Evolutionary conservation across 495 filamentous ascomycete genomes (phyloP).

Genomic region (Monascus purpureus): DNA sequence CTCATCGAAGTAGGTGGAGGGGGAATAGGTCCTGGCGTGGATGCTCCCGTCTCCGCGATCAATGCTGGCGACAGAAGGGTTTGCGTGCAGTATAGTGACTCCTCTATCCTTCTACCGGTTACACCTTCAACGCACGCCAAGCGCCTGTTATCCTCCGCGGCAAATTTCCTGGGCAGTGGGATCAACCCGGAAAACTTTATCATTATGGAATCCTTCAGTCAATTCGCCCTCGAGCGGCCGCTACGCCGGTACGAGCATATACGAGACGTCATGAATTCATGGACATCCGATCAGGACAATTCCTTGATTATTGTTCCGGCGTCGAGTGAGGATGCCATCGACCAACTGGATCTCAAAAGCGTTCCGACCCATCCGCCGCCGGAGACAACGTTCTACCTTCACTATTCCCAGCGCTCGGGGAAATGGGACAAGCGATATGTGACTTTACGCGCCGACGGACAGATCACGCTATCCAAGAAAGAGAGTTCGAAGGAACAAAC

Average conservation of each 20-base stretch:
- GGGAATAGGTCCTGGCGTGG: conserved; percentile 47
- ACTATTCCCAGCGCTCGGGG: conserved; percentile 65
- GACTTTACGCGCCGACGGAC: conserved; percentile 58
- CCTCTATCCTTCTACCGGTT: conserved; percentile 49
- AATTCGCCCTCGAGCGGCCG: conserved; percentile 69
- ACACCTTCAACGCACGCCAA: conserved; percentile 56
- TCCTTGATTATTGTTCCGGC: conserved; percentile 45
- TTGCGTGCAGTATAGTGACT: conserved; percentile 50
- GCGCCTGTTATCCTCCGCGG: conserved; percentile 52
- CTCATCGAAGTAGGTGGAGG: conserved; percentile 25
- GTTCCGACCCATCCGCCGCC: conserved; percentile 45
- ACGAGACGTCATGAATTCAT: conserved; percentile 82
- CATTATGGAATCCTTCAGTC: conserved; percentile 59
- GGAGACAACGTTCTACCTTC: conserved; percentile 52
- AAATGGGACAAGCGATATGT: conserved; percentile 82
- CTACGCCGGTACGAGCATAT: conserved; percentile 79
- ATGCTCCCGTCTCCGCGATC: conserved; percentile 73
- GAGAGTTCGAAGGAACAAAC: conserved; percentile 36
- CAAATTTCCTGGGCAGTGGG: conserved; percentile 35
- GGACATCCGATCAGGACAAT: conserved; percentile 68
- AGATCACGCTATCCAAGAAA: conserved; percentile 64
- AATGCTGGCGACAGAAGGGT: conserved; percentile 69
- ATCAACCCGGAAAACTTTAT: conserved; percentile 49
- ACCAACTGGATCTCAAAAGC: conserved; percentile 33
- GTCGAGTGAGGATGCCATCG: conserved; percentile 27